These are phyloP conservation scores for Penstemon newberryi DNA, from an alignment of 257 asterid species.

Conservation along the genomic window DNA sequence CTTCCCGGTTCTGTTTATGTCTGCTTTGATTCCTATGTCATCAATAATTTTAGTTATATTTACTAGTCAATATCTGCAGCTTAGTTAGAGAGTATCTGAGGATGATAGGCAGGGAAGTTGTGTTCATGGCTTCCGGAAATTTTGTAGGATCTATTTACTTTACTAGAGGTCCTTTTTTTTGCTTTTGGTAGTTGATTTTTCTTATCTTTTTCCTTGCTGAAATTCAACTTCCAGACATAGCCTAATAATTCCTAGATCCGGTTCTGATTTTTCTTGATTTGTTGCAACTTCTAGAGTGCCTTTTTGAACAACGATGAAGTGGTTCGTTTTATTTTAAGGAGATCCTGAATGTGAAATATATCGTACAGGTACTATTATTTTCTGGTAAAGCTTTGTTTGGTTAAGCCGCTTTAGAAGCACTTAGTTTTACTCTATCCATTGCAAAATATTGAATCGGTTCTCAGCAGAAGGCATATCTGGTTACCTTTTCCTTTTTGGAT, in stretches of 20 bases:
- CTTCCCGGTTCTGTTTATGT: too few relatives aligned
- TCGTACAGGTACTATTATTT: not conserved
- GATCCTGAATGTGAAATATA: slow-evolving; percentile 9
- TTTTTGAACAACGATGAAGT: not conserved
- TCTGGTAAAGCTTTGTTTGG: slow-evolving; percentile 13
- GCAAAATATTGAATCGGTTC: not conserved
- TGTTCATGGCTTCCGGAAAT: too few relatives aligned
- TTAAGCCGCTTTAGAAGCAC: not conserved
- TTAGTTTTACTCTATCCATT: not conserved
- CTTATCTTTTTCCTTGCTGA: not conserved
- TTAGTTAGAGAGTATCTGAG: too few relatives aligned
- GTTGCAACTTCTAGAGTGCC: slow-evolving; percentile 1
- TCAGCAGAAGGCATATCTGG: not conserved
- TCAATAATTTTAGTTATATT: too few relatives aligned
- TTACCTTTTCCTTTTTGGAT: not conserved
- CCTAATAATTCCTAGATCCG: too few relatives aligned
- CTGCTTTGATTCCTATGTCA: too few relatives aligned
- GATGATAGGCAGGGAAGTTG: too few relatives aligned
- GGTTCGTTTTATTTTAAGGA: not conserved
- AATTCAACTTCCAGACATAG: not conserved
- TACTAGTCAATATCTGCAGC: too few relatives aligned
- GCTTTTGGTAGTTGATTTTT: not conserved
- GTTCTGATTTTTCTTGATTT: not conserved
- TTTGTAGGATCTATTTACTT: too few relatives aligned
- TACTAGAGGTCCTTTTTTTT: too few relatives aligned